These are phyloP conservation scores for Coemansia sp. DNA, from an alignment of 371 early-diverging fungal species.

Conservation along the genomic window DNA sequence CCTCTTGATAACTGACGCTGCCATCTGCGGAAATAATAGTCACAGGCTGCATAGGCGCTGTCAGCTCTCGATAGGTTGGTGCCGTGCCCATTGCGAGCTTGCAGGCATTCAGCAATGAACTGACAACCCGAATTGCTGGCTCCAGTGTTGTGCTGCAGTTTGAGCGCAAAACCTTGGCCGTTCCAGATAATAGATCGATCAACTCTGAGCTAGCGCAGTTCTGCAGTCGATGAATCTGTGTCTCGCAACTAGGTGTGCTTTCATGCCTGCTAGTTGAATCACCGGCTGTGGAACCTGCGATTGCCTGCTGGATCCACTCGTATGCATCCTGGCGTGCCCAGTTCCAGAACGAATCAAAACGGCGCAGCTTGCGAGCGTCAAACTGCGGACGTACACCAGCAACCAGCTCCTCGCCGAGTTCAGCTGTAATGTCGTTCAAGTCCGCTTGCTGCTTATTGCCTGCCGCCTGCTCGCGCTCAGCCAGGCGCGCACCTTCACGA, in stretches of 20 bases:
- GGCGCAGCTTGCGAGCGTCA: slow-evolving; percentile 79
- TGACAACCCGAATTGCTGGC: slow-evolving; percentile 6
- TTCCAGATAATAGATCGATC: slow-evolving; percentile 54
- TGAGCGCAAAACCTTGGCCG: slow-evolving; percentile 40
- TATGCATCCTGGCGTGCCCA: slow-evolving; percentile 92
- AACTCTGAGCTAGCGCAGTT: slow-evolving; percentile 46
- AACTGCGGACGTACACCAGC: slow-evolving; percentile 86
- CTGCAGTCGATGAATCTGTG: slow-evolving; percentile 8
- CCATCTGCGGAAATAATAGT: slow-evolving; percentile 77
- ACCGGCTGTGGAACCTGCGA: not conserved
- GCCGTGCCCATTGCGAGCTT: not conserved
- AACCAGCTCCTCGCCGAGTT: slow-evolving; percentile 85
- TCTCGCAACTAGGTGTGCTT: not conserved
- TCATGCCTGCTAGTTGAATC: not conserved
- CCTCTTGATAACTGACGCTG: slow-evolving; percentile 55
- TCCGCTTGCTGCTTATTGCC: slow-evolving; percentile 65
- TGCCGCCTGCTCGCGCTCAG: slow-evolving; percentile 29
- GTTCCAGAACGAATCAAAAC: slow-evolving; percentile 95
- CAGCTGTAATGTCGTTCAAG: slow-evolving; percentile 77
- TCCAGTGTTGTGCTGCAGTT: not conserved
- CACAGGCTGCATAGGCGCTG: slow-evolving; percentile 81
- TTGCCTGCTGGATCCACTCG: slow-evolving; percentile 23
- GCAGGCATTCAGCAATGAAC: slow-evolving; percentile 4
- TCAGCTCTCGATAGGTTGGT: slow-evolving; percentile 58
- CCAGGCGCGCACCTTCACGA: slow-evolving; percentile 64